Evolutionary conservation across 192 early-diverging fungal genomes (phyloP), one percentile per base, ranked within the genome.

Genomic region (Backusella parvicylindrica): DNA sequence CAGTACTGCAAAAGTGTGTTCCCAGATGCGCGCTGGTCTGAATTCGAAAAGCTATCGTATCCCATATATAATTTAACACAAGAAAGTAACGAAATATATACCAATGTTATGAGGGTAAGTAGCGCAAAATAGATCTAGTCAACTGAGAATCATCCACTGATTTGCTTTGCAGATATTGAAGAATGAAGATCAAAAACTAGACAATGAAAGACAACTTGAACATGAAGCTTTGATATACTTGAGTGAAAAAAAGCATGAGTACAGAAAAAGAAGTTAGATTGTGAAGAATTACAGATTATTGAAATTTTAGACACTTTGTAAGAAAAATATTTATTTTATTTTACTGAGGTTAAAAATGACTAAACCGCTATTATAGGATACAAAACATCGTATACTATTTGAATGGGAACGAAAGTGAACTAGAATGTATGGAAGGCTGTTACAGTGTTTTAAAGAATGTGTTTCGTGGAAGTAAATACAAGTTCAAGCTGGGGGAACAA

Each of bases 71-170:
- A 53, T 23, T 53, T 53, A 37, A 37, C 50, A 53, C 50, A 53
- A 53, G 50, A 53, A 53, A 53, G 50, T 53, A 53, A 53, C 50
- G 50, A 53, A 53, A 53, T 53, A 23, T 53, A 53, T 53, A 53
- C 50, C 50, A 53, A 53, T 53, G 50, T 53, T 53, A 53, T 53
- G 50, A 53, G 50, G 50, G 50, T 53, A 53, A 53, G 50, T 53
- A 53, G 50, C 23, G 50, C 15, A 23, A 53, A 53, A 53, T 53
- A 53, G 50, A 53, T 23, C 11, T 23, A 53, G 50, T 53, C 50
- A 53, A 53, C 50, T 53, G 50, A 53, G 15, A 53, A 53, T 53
- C 50, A 53, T 53, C 11, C 50, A 53, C 50, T 53, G 50, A 53
- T 53, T 23, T 21, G 50, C 50, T 53, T 21, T 21, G 23, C 50